Percentiles rank a stretch among this genome's conserved stretches.
Evolutionary conservation across 2,329 filamentous ascomycete genomes (phyloP).

Genomic region (Albophoma yamanashiensis): DNA sequence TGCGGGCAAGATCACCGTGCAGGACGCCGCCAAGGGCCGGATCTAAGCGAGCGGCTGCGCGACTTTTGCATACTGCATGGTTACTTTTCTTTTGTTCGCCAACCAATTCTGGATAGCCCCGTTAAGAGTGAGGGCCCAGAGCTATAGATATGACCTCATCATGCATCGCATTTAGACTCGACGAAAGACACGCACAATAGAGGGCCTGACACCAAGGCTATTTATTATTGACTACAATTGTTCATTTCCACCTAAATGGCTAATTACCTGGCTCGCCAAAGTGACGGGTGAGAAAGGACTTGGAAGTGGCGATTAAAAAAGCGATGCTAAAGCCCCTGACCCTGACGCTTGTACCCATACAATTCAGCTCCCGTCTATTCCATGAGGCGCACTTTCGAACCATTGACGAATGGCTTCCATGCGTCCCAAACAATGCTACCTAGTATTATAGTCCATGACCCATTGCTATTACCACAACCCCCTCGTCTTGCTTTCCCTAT

Average conservation of each 20-base stretch:
- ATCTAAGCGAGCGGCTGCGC: conserved; percentile 11
- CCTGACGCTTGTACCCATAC: no score
- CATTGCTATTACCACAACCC: neutral
- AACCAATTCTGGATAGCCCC: neutral
- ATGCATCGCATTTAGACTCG: neutral
- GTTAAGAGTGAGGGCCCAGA: neutral
- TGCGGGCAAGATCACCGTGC: conserved; percentile 58
- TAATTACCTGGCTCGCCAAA: no score
- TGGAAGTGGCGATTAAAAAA: no score
- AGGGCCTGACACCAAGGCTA: neutral
- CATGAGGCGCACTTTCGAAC: no score
- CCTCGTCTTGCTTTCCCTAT: neutral
- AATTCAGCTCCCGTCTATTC: no score
- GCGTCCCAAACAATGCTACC: no score
- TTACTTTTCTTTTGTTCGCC: no score
- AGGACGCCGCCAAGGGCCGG: conserved; percentile 53
- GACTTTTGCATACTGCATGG: neutral
- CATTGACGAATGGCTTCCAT: no score
- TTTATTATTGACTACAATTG: neutral
- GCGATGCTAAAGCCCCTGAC: no score
- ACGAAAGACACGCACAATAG: conserved; percentile 3
- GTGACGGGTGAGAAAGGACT: no score
- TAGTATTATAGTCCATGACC: neutral
- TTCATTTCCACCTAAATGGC: no score
- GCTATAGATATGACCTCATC: neutral